phyloP scores from a whole-genome alignment of 768 basidiomycete genomes.

The Agaricus sinodeliciosus region DNA sequence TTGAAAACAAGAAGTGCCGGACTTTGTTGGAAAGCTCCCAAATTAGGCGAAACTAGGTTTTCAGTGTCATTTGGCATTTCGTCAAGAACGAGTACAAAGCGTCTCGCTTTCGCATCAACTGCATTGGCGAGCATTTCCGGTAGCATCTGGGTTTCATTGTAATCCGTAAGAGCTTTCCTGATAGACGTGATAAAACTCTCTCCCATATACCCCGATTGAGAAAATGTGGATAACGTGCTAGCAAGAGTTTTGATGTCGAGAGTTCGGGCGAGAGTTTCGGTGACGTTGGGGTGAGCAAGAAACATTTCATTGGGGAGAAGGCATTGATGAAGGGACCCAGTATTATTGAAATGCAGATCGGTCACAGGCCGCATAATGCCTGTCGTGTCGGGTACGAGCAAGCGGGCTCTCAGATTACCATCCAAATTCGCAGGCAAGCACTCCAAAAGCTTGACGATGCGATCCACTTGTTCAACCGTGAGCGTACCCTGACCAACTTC shows the following conservation, averaged over 20 bases:
- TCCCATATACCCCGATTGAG: conserved; percentile 31
- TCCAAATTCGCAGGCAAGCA: not conserved
- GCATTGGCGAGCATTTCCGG: conserved; percentile 52
- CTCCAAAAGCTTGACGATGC: conserved; percentile 1
- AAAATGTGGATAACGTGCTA: conserved; percentile 22
- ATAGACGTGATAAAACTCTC: conserved; percentile 38
- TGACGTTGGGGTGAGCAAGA: conserved; percentile 25
- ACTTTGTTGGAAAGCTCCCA: conserved; percentile 27
- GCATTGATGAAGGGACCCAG: conserved; percentile 23
- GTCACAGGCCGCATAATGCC: conserved; percentile 21
- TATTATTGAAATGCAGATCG: conserved; percentile 34
- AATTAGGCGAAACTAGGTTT: conserved; percentile 24
- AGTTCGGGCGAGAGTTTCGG: conserved; percentile 19
- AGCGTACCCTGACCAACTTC: not conserved
- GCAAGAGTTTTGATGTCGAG: conserved; percentile 15
- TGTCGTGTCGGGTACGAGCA: conserved; percentile 30
- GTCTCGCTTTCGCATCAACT: conserved; percentile 38
- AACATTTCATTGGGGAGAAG: conserved; percentile 12
- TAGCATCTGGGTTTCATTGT: conserved; percentile 34
- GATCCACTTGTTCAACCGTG: not conserved
- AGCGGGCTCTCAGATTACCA: conserved; percentile 14
- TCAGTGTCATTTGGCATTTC: conserved; percentile 13
- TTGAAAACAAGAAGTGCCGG: conserved; percentile 42
- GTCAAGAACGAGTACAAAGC: conserved; percentile 35
- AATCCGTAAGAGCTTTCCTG: conserved; percentile 31